Conservation (phyloP, 2,329 filamentous ascomycete genomes). For the Colletotrichum tofieldiae region DNA sequence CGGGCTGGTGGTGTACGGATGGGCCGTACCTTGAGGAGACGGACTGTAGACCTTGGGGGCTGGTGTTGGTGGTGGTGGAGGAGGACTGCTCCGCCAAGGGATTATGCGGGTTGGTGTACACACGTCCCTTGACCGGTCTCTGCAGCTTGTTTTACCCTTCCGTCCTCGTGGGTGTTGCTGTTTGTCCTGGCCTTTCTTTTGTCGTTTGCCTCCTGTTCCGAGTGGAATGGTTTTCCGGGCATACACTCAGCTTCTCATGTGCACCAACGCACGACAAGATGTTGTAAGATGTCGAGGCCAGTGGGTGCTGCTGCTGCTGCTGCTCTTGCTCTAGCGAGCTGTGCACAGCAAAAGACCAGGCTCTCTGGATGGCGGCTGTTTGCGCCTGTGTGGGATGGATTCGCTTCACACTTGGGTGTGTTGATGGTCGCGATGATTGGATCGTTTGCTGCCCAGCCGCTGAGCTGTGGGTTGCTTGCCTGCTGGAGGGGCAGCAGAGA, state of each 20-base stretch:
- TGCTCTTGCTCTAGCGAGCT: constrained; percentile 9
- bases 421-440: constrained; percentile 33
- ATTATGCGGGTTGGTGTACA: constrained; percentile 19
- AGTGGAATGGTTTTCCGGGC: constrained; percentile 6
- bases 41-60: too few species aligned
- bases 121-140: constrained; percentile 22
- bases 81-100: constrained; percentile 23
- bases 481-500: constrained; percentile 3
- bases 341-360: constrained; percentile 20
- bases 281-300: constrained; percentile 1
- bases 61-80: constrained; percentile 17
- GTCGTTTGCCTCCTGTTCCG: not conserved
- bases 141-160: constrained; percentile 12
- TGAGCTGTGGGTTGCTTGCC: constrained; percentile 12
- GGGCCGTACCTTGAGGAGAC: not conserved
- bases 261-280: constrained; percentile 12
- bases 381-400: constrained; percentile 26
- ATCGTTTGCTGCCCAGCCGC: constrained; percentile 36
- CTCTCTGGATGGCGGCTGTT: constrained; percentile 17
- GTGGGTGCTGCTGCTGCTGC: not conserved
- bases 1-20: not conserved
- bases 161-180: constrained; percentile 15
- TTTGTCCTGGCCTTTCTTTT: constrained; percentile 1
- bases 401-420: constrained; percentile 31
- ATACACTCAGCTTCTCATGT: constrained; percentile 28